These are phyloP conservation scores for Chlorophyllum brunneum DNA, from an alignment of 768 basidiomycete species.

Conservation along the genomic window DNA sequence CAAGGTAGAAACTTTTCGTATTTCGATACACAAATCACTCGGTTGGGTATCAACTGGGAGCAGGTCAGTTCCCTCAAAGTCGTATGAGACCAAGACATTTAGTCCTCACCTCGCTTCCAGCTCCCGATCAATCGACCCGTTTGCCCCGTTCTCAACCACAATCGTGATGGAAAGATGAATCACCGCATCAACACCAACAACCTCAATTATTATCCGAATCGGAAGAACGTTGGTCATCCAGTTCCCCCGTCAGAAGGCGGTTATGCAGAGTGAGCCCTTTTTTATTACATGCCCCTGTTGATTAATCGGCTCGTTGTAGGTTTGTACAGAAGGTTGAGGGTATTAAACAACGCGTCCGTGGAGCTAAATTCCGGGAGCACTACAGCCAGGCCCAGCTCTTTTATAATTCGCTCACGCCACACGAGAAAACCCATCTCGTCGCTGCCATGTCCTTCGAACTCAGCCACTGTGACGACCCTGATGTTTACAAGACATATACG, in stretches of 20 bases:
- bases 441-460: constrained; percentile 79
- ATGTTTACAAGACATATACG: constrained; percentile 67
- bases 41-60: constrained; percentile 80
- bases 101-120: constrained; percentile 24
- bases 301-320: constrained; percentile 23
- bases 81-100: too few species aligned
- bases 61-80: constrained; percentile 43
- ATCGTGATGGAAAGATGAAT: constrained; percentile 59
- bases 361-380: constrained; percentile 77
- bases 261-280: constrained; percentile 44
- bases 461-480: constrained; percentile 74
- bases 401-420: constrained; percentile 69
- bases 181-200: constrained; percentile 53
- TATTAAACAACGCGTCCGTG: constrained; percentile 58
- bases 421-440: constrained; percentile 72
- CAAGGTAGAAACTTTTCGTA: constrained; percentile 87
- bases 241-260: constrained; percentile 49
- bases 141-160: constrained; percentile 69
- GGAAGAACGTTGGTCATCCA: constrained; percentile 47
- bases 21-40: constrained; percentile 78
- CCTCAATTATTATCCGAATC: constrained; percentile 85
- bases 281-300: neutral
- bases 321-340: constrained; percentile 47
- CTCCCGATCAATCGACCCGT: constrained; percentile 81
- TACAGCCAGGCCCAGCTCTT: constrained; percentile 74